Evolutionary conservation across 192 early-diverging fungal species (phyloP).

Genomic region (Kickxella alabastrina): DNA sequence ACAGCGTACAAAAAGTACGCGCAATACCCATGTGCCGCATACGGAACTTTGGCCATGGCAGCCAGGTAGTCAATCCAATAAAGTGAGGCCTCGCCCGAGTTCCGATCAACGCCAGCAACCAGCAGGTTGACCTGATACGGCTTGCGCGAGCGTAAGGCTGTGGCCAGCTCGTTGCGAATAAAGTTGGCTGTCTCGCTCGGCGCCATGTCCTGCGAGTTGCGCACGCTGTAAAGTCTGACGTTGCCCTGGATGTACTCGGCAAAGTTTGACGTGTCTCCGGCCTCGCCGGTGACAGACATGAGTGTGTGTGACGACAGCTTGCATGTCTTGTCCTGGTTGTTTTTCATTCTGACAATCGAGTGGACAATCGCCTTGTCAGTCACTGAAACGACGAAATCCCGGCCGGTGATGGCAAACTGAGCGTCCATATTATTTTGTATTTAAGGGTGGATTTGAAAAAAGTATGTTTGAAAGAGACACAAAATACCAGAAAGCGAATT

Average conservation of each 20-base stretch:
- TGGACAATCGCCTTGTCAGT: constrained; percentile 71
- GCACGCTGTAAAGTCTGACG: constrained; percentile 83
- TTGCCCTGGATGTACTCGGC: constrained; percentile 95
- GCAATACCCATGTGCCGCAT: constrained; percentile 88
- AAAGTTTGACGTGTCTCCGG: constrained; percentile 91
- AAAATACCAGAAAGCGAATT: no score
- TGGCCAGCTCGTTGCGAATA: constrained; percentile 80
- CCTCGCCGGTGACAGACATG: constrained; percentile 84
- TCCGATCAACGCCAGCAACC: constrained; percentile 78
- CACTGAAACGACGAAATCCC: constrained; percentile 88
- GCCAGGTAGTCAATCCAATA: constrained; percentile 94
- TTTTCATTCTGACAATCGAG: constrained; percentile 90
- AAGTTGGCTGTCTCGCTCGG: constrained; percentile 76
- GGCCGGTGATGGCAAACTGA: constrained; percentile 86
- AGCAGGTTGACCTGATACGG: constrained; percentile 88
- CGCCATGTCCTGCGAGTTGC: constrained; percentile 78
- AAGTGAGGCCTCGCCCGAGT: constrained; percentile 66
- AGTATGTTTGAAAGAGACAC: no score
- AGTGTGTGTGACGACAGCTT: constrained; percentile 76
- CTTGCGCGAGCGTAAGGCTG: constrained; percentile 64
- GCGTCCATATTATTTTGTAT: constrained; percentile 78
- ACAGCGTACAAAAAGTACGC: constrained; percentile 87
- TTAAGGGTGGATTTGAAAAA: no score
- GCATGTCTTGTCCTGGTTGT: constrained; percentile 87
- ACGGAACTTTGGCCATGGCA: constrained; percentile 71